Evolutionary conservation across 345 rosid species (phyloP).

Genomic region (Tarenaya hassleriana): DNA sequence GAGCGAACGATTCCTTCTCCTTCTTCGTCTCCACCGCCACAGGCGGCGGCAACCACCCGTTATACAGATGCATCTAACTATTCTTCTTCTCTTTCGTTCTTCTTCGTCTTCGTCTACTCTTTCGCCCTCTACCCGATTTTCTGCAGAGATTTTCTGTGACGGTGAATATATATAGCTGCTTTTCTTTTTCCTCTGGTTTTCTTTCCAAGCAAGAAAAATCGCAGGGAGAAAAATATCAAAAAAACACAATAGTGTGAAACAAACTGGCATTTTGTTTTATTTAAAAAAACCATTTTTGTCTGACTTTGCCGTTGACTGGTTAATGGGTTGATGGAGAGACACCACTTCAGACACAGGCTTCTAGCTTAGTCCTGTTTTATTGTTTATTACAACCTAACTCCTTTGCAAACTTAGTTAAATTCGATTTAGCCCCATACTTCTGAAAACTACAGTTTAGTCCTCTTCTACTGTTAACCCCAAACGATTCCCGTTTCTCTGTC

Average conservation of each 20-base stretch:
- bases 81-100: slow-evolving; percentile 19
- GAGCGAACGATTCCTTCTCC: slow-evolving; percentile 76
- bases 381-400: too few relatives aligned
- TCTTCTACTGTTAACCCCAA: too few relatives aligned
- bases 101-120: slow-evolving; percentile 13
- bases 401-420: too few relatives aligned
- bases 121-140: slow-evolving; percentile 18
- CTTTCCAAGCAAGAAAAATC: slow-evolving; percentile 42
- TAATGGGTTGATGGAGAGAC: too few relatives aligned
- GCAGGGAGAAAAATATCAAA: slow-evolving; percentile 18
- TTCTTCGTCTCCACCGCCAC: slow-evolving; percentile 75
- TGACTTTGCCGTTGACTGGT: slow-evolving; percentile 29
- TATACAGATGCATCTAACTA: slow-evolving; percentile 82
- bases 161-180: slow-evolving; percentile 24
- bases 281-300: slow-evolving; percentile 1
- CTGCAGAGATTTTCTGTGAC: slow-evolving; percentile 4
- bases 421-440: too few relatives aligned
- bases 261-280: slow-evolving; percentile 14
- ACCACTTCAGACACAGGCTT: too few relatives aligned
- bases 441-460: too few relatives aligned
- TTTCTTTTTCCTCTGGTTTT: slow-evolving; percentile 25
- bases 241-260: slow-evolving; percentile 12
- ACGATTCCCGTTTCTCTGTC: too few relatives aligned
- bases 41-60: slow-evolving; percentile 94
- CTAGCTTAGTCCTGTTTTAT: too few relatives aligned